Evolutionary conservation across 2,329 filamentous ascomycete species (phyloP).

Genomic region (Cordyceps cateniannulata): DNA sequence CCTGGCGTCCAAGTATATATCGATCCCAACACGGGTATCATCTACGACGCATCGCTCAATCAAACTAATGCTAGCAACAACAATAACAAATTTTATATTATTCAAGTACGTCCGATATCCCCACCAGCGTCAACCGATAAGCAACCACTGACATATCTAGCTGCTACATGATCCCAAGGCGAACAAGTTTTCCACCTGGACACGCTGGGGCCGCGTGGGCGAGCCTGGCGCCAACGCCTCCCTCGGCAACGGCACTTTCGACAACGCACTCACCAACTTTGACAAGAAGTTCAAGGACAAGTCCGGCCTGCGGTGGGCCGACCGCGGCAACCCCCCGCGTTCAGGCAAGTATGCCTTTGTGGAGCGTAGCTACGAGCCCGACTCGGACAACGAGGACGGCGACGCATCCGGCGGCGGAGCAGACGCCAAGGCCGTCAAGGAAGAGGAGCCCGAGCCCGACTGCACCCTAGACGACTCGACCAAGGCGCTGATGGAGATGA

Average conservation of each 20-base stretch:
- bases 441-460: slow-evolving; percentile 32
- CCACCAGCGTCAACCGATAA: neutral
- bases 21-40: slow-evolving; percentile 51
- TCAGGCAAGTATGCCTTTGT: slow-evolving; percentile 72
- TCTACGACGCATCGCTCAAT: slow-evolving; percentile 75
- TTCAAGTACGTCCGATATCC: slow-evolving; percentile 48
- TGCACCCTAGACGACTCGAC: slow-evolving; percentile 55
- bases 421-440: slow-evolving; percentile 30
- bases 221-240: slow-evolving; percentile 45
- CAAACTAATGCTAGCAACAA: slow-evolving; percentile 67
- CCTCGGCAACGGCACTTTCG: slow-evolving; percentile 36
- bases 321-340: slow-evolving; percentile 50
- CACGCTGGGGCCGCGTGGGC: slow-evolving; percentile 74
- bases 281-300: slow-evolving; percentile 58
- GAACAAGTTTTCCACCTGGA: slow-evolving; percentile 56
- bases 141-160: slow-evolving; percentile 22
- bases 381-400: slow-evolving; percentile 52
- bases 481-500: slow-evolving; percentile 68
- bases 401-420: slow-evolving; percentile 22
- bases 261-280: slow-evolving; percentile 43
- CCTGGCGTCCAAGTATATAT: slow-evolving; percentile 53
- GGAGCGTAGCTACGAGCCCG: slow-evolving; percentile 68
- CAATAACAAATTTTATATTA: slow-evolving; percentile 77
- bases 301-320: slow-evolving; percentile 49
- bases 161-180: slow-evolving; percentile 34